These are phyloP conservation scores for Saccharomycopsis fermentans DNA, from an alignment of 805 yeast genomes.

Conservation along the genomic window DNA sequence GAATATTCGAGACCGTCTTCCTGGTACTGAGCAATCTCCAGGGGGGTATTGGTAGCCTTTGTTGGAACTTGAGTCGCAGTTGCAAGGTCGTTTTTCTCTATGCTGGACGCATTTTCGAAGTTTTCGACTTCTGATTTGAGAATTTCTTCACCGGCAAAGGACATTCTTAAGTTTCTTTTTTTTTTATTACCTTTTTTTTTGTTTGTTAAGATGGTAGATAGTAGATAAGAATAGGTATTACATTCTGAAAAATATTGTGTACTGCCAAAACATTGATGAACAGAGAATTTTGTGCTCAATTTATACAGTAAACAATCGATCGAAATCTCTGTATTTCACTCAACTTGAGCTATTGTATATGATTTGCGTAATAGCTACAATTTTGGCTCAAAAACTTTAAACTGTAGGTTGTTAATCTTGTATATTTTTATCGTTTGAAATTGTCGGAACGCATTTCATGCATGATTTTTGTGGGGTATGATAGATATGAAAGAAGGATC, in stretches of 20 bases:
- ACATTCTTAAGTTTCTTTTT: background rate
- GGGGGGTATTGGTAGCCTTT: background rate
- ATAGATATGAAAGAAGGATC: background rate
- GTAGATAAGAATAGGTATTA: no score
- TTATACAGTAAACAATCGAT: background rate
- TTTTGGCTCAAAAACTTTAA: background rate
- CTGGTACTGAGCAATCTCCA: slow-evolving; percentile 9
- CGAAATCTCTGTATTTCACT: background rate
- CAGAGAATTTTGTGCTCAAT: background rate
- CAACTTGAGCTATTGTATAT: background rate
- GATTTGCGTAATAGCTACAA: background rate
- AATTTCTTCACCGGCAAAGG: background rate
- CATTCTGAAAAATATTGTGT: no score
- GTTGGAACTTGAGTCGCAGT: background rate
- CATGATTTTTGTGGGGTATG: slow-evolving; percentile 2
- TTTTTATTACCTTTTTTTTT: background rate
- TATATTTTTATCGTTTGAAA: background rate
- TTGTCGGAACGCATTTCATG: background rate
- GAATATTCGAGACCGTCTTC: slow-evolving; percentile 21
- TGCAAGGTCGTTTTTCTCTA: background rate
- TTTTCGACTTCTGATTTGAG: background rate
- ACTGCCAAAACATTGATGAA: no score
- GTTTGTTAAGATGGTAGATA: background rate
- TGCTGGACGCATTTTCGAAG: background rate
- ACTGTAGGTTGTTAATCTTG: no score